Evolutionary conservation across 768 basidiomycete species (phyloP).

Genomic region (Coprinellus micaceus): DNA sequence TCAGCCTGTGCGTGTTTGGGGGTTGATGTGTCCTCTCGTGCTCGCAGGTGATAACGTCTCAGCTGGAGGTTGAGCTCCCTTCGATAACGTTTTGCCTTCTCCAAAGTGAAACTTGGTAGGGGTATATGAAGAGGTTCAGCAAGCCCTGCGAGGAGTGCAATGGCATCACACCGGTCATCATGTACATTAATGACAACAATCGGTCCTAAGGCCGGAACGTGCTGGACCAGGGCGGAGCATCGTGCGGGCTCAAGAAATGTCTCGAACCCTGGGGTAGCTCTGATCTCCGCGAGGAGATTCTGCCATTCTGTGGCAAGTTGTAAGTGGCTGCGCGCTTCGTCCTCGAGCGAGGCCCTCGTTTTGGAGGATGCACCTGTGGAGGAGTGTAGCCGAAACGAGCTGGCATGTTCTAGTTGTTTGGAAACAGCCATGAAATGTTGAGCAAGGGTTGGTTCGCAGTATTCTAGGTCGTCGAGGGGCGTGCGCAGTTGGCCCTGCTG

Average conservation of each 20-base stretch:
- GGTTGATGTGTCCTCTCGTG: conserved; percentile 5
- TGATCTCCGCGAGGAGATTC: background rate
- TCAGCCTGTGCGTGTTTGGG: conserved; percentile 9
- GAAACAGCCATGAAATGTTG: conserved; percentile 11
- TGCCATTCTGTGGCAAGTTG: background rate
- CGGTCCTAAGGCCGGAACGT: background rate
- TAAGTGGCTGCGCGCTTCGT: background rate
- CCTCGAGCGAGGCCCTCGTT: background rate
- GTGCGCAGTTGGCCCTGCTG: conserved; percentile 23
- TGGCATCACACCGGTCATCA: conserved; percentile 3
- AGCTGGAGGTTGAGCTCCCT: background rate
- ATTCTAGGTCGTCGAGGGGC: conserved; percentile 17
- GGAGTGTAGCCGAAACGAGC: background rate
- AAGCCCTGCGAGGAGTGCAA: conserved; percentile 3
- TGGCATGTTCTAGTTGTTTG: conserved; percentile 11
- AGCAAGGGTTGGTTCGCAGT: conserved; percentile 11
- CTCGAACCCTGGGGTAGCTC: background rate
- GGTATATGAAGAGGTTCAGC: conserved; percentile 5
- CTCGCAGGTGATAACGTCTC: background rate
- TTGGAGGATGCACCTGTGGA: conserved; percentile 6
- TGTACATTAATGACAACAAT: conserved; percentile 8
- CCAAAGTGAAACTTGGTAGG: conserved; percentile 2
- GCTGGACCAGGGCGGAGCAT: background rate
- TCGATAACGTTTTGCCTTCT: background rate
- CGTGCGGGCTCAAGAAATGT: background rate